Percentiles rank a stretch among this genome's conserved stretches.
These are phyloP conservation scores for Stipa capillata DNA, from an alignment of 176 grass and related monocot species.

Conservation along the genomic window DNA sequence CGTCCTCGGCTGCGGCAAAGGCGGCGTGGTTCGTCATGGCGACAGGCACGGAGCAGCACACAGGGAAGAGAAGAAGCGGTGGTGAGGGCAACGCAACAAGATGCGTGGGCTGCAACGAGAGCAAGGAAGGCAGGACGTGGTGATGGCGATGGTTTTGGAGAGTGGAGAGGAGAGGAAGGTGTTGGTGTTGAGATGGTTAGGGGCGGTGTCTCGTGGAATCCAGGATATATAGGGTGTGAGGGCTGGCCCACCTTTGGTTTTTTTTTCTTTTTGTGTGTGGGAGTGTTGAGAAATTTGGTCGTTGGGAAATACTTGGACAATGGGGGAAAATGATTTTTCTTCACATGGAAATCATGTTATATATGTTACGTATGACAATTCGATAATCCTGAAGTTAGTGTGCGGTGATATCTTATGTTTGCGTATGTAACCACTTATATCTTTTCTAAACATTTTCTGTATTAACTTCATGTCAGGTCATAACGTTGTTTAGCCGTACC, in stretches of 20 bases:
- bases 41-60: background rate
- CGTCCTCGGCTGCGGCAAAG: slow-evolving; percentile 36
- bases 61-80: too few species aligned
- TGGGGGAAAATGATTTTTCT: background rate
- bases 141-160: background rate
- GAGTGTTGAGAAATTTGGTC: background rate
- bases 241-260: background rate
- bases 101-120: background rate
- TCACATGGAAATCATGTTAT: background rate
- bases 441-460: too few species aligned
- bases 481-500: too few species aligned
- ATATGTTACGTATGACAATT: background rate
- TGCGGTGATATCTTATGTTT: background rate
- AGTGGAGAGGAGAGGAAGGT: background rate
- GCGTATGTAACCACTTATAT: too few species aligned
- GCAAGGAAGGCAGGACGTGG: background rate
- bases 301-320: background rate
- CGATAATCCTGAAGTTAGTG: too few species aligned
- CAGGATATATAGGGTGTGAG: slow-evolving; percentile 22
- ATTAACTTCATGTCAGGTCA: too few species aligned
- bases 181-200: background rate
- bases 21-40: slow-evolving; percentile 52
- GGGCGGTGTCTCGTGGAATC: background rate
- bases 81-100: background rate
- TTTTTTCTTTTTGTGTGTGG: too few species aligned